Conservation (phyloP, 768 basidiomycete species). For the Saitozyma sp. region DNA sequence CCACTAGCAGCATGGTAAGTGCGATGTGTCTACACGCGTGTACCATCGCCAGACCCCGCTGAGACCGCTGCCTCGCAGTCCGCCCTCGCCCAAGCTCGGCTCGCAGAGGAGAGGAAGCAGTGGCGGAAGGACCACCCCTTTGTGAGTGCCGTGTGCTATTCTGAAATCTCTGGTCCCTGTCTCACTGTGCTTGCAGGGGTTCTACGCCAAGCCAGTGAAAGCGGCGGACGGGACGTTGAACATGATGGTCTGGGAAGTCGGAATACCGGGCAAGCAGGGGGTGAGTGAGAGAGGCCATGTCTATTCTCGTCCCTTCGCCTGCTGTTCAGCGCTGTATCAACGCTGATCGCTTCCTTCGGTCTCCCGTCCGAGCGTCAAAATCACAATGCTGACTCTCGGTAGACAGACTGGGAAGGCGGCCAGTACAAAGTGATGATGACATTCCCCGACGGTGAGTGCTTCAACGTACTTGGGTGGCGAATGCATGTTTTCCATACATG, state of each 20-base stretch:
- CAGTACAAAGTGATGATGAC: slow-evolving; percentile 88
- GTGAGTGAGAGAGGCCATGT: slow-evolving; percentile 59
- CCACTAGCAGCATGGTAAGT: too few relatives aligned
- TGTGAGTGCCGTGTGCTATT: slow-evolving; percentile 59
- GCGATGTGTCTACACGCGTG: too few relatives aligned
- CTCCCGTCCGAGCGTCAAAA: not conserved
- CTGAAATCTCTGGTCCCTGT: too few relatives aligned
- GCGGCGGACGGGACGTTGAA: slow-evolving; percentile 90
- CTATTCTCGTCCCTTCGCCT: not conserved
- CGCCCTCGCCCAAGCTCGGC: slow-evolving; percentile 64
- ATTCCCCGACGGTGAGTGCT: slow-evolving; percentile 83
- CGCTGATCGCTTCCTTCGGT: not conserved
- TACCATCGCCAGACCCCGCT: too few relatives aligned
- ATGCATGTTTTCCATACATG: not conserved
- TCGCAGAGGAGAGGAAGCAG: slow-evolving; percentile 96
- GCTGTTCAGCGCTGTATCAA: not conserved
- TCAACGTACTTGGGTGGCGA: too few relatives aligned
- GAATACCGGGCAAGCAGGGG: slow-evolving; percentile 87
- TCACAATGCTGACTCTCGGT: slow-evolving; percentile 21
- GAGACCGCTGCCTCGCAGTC: slow-evolving; percentile 16
- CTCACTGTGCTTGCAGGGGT: too few relatives aligned
- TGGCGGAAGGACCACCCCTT: slow-evolving; percentile 99
- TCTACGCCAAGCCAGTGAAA: slow-evolving; percentile 93
- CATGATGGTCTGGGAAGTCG: slow-evolving; percentile 97
- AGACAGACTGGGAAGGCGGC: slow-evolving; percentile 99